Base-by-base conservation (phyloP, 495 filamentous ascomycete genomes). In the Neurospora sp. region DNA sequence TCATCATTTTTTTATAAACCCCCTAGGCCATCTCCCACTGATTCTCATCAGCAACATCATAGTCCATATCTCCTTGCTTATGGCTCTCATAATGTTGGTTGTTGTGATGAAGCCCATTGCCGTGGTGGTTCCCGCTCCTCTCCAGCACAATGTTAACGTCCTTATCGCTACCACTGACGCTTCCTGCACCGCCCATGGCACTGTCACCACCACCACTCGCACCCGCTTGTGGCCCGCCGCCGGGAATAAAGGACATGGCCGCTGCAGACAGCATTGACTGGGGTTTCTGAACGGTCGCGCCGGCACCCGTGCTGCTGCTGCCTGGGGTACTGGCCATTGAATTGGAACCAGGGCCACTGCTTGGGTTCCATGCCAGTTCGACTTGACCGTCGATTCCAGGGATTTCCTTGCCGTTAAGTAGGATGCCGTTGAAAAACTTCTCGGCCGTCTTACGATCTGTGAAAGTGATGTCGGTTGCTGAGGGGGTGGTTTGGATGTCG, bases 381-480 rank as follows among this genome's bases (percentile, higher is more conserved):
- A 97, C 85, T 73, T 92, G 91, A 54, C 92, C 81, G 8, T 83
- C 94, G 35, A 97, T 86, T 18, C 88, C 87, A 3, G 93, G 90
- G 71, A 97, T 91, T 69, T 90, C 85, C 72, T 77, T 81, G 71
- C 86, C 79, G 70, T 88, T 88, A 5, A 87, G 82, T 10, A 83
- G 79, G 44, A 87, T 81, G 48, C 88, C 84, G 80, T 89, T 89
- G 84, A 93, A 90, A 80, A 95, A 92, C 78, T 92, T 92, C 82
- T 98, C 95, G 16, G 94, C 96, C 8, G 92, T 91, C 77, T 91
- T 94, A 54, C 96, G 91, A 77, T 99, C 93, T 76, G 92, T 94
- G 81, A 98, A 99, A 3, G 88, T 88, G 72, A 98, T 88, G 38
- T 80, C 92, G 74, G 80, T 92, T 79, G 35, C 86, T 3, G 87